Base-by-base conservation (phyloP, 2,329 filamentous ascomycete genomes). In the Onygena corvina region DNA sequence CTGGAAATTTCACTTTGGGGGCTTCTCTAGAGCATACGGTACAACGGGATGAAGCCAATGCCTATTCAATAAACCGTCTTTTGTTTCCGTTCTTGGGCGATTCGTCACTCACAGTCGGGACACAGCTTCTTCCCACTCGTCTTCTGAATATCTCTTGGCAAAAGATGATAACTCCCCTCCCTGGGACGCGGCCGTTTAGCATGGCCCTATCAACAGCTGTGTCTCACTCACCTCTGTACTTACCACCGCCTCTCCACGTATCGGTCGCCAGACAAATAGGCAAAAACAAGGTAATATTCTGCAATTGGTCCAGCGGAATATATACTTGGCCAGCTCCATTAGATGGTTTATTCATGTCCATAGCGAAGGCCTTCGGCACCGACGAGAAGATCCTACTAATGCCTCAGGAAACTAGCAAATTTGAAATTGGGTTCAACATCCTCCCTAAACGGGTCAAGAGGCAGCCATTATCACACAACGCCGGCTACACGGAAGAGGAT, bases 251-350 rank as follows among this genome's bases (percentile, higher is more conserved):
- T 3, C 46, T 69, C 14, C 58, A 58, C 16, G 48, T 68, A 5
- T 59, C 64, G 40, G 47, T 64, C 11, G 53, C 57, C 11, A 66
- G 63, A 48, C 52, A 58, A 47, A 53, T 70, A 9, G 61, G 63
- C 1, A 16, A 55, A 4, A 53, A 54, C 20, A 64, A 66, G 29
- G 46, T 61, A 18, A 62, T 59, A 2, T 61, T 62, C 45, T 58
- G 61, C 34, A 59, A 61, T 18, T 68, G 64, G 65, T 60, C 61
- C 3, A 68, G 63, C 52, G 67, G 67, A n/a, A 52, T 58, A n/a
- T 46, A 64, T 20, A 21, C 40, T 1, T 70, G 67, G 67, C 66
- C 67, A 8, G 29, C 47, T 5, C 40, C 56, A 11, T 21, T 64
- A 14, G 55, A 55, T 29, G 48, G 52, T 5, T 12, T 52, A 54